phyloP scores from a whole-genome alignment of 768 basidiomycete genomes.

The Boletus sensibilis region DNA sequence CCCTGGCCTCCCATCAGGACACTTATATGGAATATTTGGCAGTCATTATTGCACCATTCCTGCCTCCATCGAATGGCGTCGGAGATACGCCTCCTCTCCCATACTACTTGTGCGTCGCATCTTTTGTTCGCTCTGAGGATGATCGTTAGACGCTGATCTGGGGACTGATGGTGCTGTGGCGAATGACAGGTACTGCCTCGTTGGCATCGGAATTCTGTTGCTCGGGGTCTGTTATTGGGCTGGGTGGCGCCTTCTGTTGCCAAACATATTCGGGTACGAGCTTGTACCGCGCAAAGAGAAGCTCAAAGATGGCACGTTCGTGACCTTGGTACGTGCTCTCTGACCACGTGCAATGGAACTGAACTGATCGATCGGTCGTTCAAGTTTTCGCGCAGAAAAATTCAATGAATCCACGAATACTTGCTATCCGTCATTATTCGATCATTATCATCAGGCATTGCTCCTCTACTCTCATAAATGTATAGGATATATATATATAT shows the following conservation, averaged over 20 bases:
- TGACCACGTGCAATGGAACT: too few relatives aligned
- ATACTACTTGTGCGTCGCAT: conserved; percentile 45
- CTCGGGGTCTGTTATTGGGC: conserved; percentile 54
- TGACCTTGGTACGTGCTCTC: conserved; percentile 44
- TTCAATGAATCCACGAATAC: not conserved
- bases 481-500: not conserved
- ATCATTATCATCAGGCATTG: not conserved
- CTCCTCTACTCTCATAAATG: not conserved
- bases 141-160: conserved; percentile 35
- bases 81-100: conserved; percentile 62
- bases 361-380: not conserved
- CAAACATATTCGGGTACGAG: conserved; percentile 47
- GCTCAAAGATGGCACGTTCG: conserved; percentile 52
- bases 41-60: conserved; percentile 58
- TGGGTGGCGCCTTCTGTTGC: conserved; percentile 49
- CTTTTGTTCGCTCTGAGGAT: conserved; percentile 15
- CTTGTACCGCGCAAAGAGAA: conserved; percentile 49
- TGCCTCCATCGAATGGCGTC: conserved; percentile 50
- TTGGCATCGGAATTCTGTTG: conserved; percentile 49
- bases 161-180: not conserved
- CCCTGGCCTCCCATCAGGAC: conserved; percentile 3
- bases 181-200: conserved; percentile 46
- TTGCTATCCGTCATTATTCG: too few relatives aligned
- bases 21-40: not conserved
- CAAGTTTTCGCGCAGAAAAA: conserved; percentile 16